Base-by-base conservation (phyloP, 2,329 filamentous ascomycete genomes). In the Elsinoe batatas region DNA sequence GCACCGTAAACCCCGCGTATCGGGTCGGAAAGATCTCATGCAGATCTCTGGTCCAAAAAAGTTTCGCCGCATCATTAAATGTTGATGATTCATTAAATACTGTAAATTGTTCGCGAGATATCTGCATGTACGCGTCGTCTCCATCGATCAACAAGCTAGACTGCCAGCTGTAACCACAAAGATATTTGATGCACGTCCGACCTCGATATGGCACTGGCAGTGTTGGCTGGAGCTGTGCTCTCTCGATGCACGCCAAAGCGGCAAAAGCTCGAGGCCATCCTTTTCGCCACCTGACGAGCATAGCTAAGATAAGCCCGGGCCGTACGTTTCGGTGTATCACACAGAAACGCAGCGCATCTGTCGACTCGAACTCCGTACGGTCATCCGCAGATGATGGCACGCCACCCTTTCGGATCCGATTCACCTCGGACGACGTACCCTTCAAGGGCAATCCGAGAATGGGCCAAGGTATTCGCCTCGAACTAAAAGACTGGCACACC, bases 401-500 rank as follows among this genome's bases (percentile, higher is more conserved):
- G 3, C 43, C 20, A n/a, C 11, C 26, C 10, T 35, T 38, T 15
- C 20, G 13, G 15, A 38, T 51, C 11, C 32, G 47, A 3, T 22
- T 22, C n/a, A 36, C 47, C 43, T 11, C 20, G 10, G 43, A 26
- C 3, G n/a, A 3, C 12, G 10, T 22, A 3, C 43, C 20, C 8
- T 35, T 35, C 20, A 33, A 44, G 20, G 5, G 18, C 5, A 32
- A 33, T 10, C 26, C 35, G 15, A 37, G 32, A n/a, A 51, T 51
- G 47, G 17, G 22, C 20, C 5, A 15, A 13, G 47, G 47, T 26
- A 51, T 51, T 22, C n/a, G 47, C 12, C 18, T 38, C 4, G 47
- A 51, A 18, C 33, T 51, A 7, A 51, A 51, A 20, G 47, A 51
- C 33, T 51, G 47, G 47, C 47, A 51, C 17, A 51, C 47, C 26